Base-by-base conservation (phyloP, 2,329 filamentous ascomycete species). In the Coleophoma crateriformis region DNA sequence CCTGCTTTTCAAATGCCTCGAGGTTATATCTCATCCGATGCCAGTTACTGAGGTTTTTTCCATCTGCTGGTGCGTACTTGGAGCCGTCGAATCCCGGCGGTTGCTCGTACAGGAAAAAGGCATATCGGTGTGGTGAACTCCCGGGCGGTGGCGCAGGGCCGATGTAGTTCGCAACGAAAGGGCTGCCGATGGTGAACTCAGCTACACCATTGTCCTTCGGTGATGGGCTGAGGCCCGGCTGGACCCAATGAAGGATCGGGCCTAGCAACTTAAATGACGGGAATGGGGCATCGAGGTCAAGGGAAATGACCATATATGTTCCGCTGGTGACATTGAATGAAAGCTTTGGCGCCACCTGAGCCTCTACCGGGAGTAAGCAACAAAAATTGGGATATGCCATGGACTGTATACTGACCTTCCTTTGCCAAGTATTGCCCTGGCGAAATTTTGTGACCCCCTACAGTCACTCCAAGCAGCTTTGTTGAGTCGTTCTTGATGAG, bases 271-370 rank as follows among this genome's bases (percentile, higher is more conserved):
- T 55, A 46, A 71, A 66, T 12, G 67, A 70, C 0, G 65, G 66
- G 53, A 71, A 71, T 0, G 75, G 75, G 1, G 74, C 69, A 61
- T 78, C 75, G 14, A 74, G 63, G 53, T 78, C 74, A 27, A 77
- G 56, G 43, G 59, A 61, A 20, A 75, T 57, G 49, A 71, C 56
- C 20, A 76, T 49, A 60, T 73, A 76, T 22, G 57, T 64, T n/a
- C 32, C 38, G 15, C 46, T 15, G 22, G 55, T 47, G n/a, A 49
- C 47, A n/a, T 33, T 34, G 38, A 55, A 57, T 17, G 47, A 51
- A 19, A 63, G 32, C 13, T 54, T 43, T 3, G 62, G 60, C 6
- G 53, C 33, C 2, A 39, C 41, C 48, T 62, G 56, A 19, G 59
- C 60, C 39, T 57, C 59, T 62, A 22, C 35, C 4, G 15, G 19